Evolutionary conservation across 78 protist genomes (phyloP), one percentile per base, ranked within the genome.

Genomic region (Dictyostelium firmibasis): DNA sequence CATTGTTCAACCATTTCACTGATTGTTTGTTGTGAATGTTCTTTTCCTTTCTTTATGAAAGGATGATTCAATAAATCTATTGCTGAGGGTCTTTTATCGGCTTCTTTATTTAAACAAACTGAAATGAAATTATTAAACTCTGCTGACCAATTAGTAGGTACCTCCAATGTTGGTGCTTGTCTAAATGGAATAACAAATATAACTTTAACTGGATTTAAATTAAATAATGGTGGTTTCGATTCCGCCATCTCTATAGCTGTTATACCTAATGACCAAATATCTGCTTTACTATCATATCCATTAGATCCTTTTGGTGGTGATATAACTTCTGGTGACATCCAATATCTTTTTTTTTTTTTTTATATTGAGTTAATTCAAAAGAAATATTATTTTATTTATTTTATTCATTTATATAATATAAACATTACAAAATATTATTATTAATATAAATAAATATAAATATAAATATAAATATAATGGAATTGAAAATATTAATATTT

Each of bases 171-270:
- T 23, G 98, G 98, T 60, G 98, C 92, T 25, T 83, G 85, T 29
- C 94, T 9, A 31, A 74, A 75, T 67, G 98, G 97, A 20, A 97
- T 96, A 44, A 88, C 91, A 84, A 97, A 97, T 50, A 97, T 91
- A 31, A 96, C 98, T 88, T 95, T 79, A 60, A 97, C 60, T 16
- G 98, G 97, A 50, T 96, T 94, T 50, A 96, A 44, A 74, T 96
- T 95, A 74, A 87, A 78, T n/a, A 95, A 67, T 10, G 98, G 98
- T 50, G 98, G 98, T 78, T 97, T 96, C 0, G 97, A 96, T 81
- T 94, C 97, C 13, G 96, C 97, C 96, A 96, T 78, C 44, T 97
- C 98, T n/a, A 97, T 96, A 2, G 98, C 97, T 23, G 98, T 97
- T 50, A 97, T 97, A 76, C 98, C 98, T 60, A 95, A 76, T 10